A percentile compares a stretch with the other conserved stretches of the same genome.
phyloP scores from a whole-genome alignment of 768 basidiomycete species.

The Mrakia frigida region DNA sequence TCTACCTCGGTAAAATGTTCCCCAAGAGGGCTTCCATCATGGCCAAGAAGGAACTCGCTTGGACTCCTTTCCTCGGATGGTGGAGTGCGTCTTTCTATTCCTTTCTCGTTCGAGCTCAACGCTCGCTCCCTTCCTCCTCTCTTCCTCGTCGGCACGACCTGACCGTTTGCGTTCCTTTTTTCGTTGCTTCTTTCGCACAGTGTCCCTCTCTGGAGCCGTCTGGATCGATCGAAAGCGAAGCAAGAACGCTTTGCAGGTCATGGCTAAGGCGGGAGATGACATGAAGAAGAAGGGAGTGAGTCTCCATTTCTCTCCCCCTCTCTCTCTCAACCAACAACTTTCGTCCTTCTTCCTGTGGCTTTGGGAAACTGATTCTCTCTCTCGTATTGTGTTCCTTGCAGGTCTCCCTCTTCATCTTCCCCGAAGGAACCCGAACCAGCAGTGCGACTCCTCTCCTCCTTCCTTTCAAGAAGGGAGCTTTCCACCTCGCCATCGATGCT shows the following conservation, averaged over 20 bases:
- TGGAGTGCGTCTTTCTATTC: conserved; percentile 50
- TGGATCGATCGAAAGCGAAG: conserved; percentile 86
- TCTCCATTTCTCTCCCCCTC: neutral
- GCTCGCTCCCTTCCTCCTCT: neutral
- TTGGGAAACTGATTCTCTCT: neutral
- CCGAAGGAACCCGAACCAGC: conserved; percentile 86
- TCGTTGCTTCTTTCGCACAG: conserved; percentile 35
- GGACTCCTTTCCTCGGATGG: conserved; percentile 74
- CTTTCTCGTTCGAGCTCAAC: neutral
- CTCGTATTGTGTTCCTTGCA: conserved; percentile 42
- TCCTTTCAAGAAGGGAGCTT: conserved; percentile 96
- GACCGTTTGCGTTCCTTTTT: neutral
- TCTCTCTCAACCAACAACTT: neutral
- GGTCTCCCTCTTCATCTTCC: conserved; percentile 87
- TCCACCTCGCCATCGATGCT: conserved; percentile 88
- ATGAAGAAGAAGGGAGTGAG: conserved; percentile 57
- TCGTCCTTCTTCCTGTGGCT: no score
- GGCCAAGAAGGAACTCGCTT: conserved; percentile 85
- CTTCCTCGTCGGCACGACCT: neutral
- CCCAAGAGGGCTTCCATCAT: conserved; percentile 78
- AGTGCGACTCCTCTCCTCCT: conserved; percentile 62
- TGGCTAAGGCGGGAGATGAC: conserved; percentile 67
- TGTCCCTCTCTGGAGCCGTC: conserved; percentile 81
- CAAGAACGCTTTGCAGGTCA: conserved; percentile 62
- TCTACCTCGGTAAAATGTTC: conserved; percentile 77